phyloP scores from a whole-genome alignment of 2,329 filamentous ascomycete species.

The Colletotrichum sp. region DNA sequence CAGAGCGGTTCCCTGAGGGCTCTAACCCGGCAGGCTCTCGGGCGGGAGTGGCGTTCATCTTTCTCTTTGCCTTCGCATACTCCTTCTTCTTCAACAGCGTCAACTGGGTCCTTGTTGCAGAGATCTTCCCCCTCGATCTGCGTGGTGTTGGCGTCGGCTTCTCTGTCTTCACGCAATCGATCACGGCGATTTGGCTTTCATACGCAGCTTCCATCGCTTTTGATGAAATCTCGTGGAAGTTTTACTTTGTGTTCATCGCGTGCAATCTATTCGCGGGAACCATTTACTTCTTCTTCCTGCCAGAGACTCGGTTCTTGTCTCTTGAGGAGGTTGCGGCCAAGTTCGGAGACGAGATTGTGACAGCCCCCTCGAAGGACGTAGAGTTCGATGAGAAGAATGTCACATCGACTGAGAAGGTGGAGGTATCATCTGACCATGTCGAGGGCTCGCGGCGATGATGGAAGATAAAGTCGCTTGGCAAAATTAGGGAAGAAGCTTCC shows the following conservation, averaged over 20 bases:
- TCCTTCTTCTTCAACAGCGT: slow-evolving; percentile 37
- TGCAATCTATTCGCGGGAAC: slow-evolving; percentile 32
- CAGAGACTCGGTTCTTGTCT: slow-evolving; percentile 36
- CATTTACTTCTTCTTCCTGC: slow-evolving; percentile 37
- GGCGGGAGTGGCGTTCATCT: slow-evolving; percentile 34
- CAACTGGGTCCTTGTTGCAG: slow-evolving; percentile 33
- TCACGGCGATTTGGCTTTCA: slow-evolving; percentile 35
- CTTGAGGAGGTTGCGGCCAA: slow-evolving; percentile 36
- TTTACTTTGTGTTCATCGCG: slow-evolving; percentile 37
- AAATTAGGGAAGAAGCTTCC: accelerated
- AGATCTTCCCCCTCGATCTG: slow-evolving; percentile 31
- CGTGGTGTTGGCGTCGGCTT: slow-evolving; percentile 30
- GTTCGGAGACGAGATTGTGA: slow-evolving; percentile 33
- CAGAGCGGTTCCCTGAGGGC: slow-evolving; percentile 19
- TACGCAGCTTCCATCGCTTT: slow-evolving; percentile 31
- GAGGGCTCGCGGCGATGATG: neutral
- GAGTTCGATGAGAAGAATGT: neutral
- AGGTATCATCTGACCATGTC: neutral
- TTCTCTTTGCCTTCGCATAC: slow-evolving; percentile 32
- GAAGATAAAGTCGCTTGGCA: neutral
- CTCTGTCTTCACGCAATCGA: slow-evolving; percentile 30
- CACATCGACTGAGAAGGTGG: neutral
- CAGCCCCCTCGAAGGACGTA: neutral
- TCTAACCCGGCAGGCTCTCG: slow-evolving; percentile 25
- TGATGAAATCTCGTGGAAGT: slow-evolving; percentile 32